Percentiles rank a stretch among this genome's conserved stretches.
These are phyloP conservation scores for Erodium maritimum DNA, from an alignment of 345 rosid genomes.

Conservation along the genomic window DNA sequence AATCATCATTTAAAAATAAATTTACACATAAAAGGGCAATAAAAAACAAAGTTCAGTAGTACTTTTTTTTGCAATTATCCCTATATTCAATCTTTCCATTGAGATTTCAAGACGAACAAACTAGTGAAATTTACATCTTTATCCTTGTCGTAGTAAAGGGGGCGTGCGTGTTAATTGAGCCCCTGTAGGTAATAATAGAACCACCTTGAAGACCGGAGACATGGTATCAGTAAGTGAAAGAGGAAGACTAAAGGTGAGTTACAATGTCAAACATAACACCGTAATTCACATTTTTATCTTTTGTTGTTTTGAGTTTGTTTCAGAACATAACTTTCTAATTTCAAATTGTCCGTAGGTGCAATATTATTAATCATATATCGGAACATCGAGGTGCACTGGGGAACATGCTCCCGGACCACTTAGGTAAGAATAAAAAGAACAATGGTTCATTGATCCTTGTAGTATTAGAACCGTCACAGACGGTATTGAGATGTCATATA, in stretches of 20 bases:
- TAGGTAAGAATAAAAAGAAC: no score
- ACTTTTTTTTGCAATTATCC: no score
- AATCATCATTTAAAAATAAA: no score
- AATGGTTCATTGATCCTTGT: no score
- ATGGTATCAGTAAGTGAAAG: slow-evolving; percentile 74
- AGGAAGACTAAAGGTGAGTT: slow-evolving; percentile 72
- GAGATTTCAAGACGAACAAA: background rate
- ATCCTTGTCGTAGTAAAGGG: slow-evolving; percentile 31
- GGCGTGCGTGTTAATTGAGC: slow-evolving; percentile 85
- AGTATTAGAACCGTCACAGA: no score
- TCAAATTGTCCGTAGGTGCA: slow-evolving; percentile 21
- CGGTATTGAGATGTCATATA: no score
- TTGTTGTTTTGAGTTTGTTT: slow-evolving; percentile 3
- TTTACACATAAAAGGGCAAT: no score
- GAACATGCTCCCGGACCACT: no score
- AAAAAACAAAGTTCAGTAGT: no score
- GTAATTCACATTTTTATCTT: no score
- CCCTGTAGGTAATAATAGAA: slow-evolving; percentile 60
- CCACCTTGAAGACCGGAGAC: slow-evolving; percentile 64
- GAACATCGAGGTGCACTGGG: no score
- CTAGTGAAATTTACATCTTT: background rate
- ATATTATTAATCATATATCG: no score
- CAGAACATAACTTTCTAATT: slow-evolving; percentile 3
- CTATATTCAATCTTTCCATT: background rate
- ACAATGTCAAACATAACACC: background rate